These are phyloP conservation scores for Volvariella volvacea DNA, from an alignment of 1,284 basidiomycete species.

Conservation along the genomic window DNA sequence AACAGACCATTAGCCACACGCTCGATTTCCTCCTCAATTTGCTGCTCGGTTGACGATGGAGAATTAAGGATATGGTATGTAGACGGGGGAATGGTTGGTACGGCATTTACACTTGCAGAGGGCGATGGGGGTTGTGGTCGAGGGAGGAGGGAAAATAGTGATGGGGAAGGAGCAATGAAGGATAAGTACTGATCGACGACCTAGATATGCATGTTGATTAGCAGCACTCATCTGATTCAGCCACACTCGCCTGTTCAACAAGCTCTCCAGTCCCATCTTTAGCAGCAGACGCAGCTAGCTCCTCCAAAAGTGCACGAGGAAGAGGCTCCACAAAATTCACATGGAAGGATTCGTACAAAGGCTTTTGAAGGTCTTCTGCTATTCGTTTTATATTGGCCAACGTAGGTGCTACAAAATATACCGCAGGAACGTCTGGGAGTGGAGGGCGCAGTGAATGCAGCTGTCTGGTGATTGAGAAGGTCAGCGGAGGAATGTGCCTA, in stretches of 20 bases:
- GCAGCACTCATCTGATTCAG: not conserved
- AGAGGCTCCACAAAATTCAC: constrained; percentile 94
- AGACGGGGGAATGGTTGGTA: constrained; percentile 22
- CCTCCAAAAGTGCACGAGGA: constrained; percentile 84
- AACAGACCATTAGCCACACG: constrained; percentile 89
- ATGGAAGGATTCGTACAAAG: constrained; percentile 90
- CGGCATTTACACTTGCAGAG: constrained; percentile 22
- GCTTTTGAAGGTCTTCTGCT: constrained; percentile 82
- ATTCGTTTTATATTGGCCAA: constrained; percentile 83
- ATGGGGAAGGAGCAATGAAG: constrained; percentile 91
- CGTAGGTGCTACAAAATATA: constrained; percentile 96
- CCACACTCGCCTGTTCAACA: constrained; percentile 61
- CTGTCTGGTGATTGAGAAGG: constrained; percentile 50
- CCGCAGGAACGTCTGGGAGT: constrained; percentile 91
- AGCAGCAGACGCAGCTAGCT: constrained; percentile 87
- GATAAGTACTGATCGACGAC: constrained; percentile 96
- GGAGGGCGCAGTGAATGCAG: constrained; percentile 87
- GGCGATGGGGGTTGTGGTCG: constrained; percentile 30
- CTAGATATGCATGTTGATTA: constrained; percentile 32
- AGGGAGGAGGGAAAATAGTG: constrained; percentile 88
- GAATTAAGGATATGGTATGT: constrained; percentile 89
- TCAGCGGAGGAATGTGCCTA: constrained; percentile 1
- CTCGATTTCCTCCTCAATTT: constrained; percentile 93
- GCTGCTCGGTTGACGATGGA: constrained; percentile 83
- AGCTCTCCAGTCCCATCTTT: constrained; percentile 79